Evolutionary conservation across 2,329 filamentous ascomycete genomes (phyloP).

Genomic region (Apiospora phragmitis): DNA sequence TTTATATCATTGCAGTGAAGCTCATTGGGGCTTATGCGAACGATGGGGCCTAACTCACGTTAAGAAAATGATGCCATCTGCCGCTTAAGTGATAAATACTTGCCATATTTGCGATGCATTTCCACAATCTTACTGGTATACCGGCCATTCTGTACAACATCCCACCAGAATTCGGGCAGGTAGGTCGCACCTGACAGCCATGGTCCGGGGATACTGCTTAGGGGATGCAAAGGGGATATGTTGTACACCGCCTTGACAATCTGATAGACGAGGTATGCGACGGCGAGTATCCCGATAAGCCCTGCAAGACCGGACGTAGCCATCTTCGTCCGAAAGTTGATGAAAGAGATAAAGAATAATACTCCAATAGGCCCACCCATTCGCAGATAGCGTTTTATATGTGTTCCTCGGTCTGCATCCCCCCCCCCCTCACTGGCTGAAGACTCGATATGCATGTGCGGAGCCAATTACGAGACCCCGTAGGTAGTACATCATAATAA

Average conservation of each 20-base stretch:
- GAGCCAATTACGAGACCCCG: neutral
- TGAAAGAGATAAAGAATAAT: neutral
- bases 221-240: conserved; percentile 40
- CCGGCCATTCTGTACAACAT: conserved; percentile 35
- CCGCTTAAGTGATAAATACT: neutral
- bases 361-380: neutral
- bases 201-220: conserved; percentile 38
- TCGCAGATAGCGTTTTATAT: neutral
- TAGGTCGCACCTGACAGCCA: conserved; percentile 37
- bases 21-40: conserved; percentile 12
- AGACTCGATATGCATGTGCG: neutral
- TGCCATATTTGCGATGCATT: conserved; percentile 41
- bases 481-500: neutral
- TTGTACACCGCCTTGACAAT: conserved; percentile 34
- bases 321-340: neutral
- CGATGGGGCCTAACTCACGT: conserved; percentile 1
- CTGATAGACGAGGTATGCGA: conserved; percentile 27
- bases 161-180: conserved; percentile 39
- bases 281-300: conserved; percentile 18
- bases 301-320: neutral
- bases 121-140: conserved; percentile 35
- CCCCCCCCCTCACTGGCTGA: neutral
- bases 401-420: neutral
- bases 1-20: conserved; percentile 11
- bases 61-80: neutral